phyloP scores from a whole-genome alignment of 345 rosid species.

The Sisymbrium irio region DNA sequence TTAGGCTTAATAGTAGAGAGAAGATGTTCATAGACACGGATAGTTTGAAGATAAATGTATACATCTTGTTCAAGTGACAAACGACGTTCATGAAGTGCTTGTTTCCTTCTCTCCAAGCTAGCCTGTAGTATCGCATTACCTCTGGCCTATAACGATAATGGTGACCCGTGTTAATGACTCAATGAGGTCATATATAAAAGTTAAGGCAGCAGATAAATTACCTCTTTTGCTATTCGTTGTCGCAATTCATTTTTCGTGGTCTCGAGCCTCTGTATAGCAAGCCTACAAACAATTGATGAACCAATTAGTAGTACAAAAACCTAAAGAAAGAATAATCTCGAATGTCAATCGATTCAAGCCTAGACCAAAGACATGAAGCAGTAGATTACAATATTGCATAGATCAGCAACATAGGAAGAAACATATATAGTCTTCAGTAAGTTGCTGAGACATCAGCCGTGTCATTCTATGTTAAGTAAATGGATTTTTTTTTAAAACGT shows the following conservation, averaged over 20 bases:
- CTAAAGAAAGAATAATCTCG: not conserved
- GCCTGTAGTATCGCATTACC: constrained; percentile 98
- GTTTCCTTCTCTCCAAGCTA: constrained; percentile 97
- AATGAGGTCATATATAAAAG: not conserved
- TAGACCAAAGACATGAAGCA: not conserved
- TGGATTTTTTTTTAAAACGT: not conserved
- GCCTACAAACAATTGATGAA: constrained; percentile 46
- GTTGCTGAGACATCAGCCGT: not conserved
- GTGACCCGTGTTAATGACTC: constrained; percentile 18
- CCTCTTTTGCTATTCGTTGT: constrained; percentile 51
- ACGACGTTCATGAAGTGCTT: constrained; percentile 98
- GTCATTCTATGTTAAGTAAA: not conserved
- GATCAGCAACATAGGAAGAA: constrained; percentile 2
- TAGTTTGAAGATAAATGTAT: constrained; percentile 19
- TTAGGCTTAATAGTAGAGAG: not conserved
- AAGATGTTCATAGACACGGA: not conserved
- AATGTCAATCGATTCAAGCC: constrained; percentile 2
- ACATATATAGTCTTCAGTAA: not conserved
- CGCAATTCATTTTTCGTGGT: constrained; percentile 89
- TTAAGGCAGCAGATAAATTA: constrained; percentile 25
- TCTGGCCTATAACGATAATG: constrained; percentile 61
- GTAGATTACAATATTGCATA: not conserved
- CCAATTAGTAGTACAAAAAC: constrained; percentile 14
- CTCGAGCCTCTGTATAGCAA: constrained; percentile 97
- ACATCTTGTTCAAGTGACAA: constrained; percentile 99